Base-by-base conservation (phyloP, 306 rosid species). In the Cyamopsis tetragonoloba region DNA sequence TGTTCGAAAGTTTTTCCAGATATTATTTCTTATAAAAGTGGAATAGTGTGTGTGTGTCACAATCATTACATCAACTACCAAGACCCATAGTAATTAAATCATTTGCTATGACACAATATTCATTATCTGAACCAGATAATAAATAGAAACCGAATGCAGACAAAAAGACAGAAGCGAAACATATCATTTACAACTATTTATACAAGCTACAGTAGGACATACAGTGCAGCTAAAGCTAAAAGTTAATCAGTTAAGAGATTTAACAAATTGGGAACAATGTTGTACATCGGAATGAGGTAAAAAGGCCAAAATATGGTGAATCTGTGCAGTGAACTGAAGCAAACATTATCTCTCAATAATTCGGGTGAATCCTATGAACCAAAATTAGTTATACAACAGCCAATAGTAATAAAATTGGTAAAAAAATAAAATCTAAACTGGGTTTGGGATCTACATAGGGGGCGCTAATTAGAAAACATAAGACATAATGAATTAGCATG, bases 71-170 rank as follows among this genome's bases (percentile, higher is more conserved):
- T 37, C 42, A 57, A 34, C 73, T 48, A 56, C 53, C 26, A 63
- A 30, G 44, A 63, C 47, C 26, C 55, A 4, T 12, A 26, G 47
- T 15, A n/a, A 48, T 32, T 48, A 56, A 46, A 24, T 27, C 43
- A 68, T 18, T 55, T 60, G 30, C 58, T 8, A 62, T 10, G 54
- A 65, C 63, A 17, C 69, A 62, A 46, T 18, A 43, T 67, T 73
- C 54, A 23, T 61, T 22, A 30, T 73, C 65, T n/a, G 62, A 64
- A 43, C 31, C 35, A 27, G 5, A 59, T 54, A 59, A 70, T 41
- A 47, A 54, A 12, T 37, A 23, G 48, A 70, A 26, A 39, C n/a
- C n/a, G n/a, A n/a, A n/a, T n/a, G n/a, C n/a, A n/a, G n/a, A n/a
- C n/a, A n/a, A n/a, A n/a, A n/a, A n/a, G n/a, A n/a, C n/a, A n/a